Evolutionary conservation across 345 rosid species (phyloP).

Genomic region (Ceriops zippeliana): DNA sequence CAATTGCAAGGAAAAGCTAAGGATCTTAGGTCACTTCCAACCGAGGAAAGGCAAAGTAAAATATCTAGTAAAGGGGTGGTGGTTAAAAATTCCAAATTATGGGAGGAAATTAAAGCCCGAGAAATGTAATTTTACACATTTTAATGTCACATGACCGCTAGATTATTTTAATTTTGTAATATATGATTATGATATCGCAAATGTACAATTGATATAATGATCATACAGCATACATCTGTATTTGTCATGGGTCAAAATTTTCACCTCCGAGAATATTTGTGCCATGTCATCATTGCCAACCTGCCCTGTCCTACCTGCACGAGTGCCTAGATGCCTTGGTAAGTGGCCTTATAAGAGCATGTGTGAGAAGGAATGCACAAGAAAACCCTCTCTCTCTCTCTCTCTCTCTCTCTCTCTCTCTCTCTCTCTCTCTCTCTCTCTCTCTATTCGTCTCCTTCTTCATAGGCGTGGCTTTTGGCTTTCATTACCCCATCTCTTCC

Average conservation of each 20-base stretch:
- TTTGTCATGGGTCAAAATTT: no score
- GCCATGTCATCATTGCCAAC: conserved; percentile 34
- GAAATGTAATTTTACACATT: no score
- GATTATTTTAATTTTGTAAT: no score
- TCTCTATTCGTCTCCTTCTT: conserved; percentile 18
- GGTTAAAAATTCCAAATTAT: no score
- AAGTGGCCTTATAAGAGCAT: conserved; percentile 31
- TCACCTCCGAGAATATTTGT: conserved; percentile 6
- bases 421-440: conserved; percentile 9
- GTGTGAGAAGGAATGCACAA: conserved; percentile 8
- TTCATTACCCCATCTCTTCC: conserved; percentile 32
- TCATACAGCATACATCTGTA: no score
- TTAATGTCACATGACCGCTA: no score
- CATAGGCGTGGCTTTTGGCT: conserved; percentile 58
- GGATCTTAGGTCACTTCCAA: conserved; percentile 58
- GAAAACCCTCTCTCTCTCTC: conserved; percentile 8
- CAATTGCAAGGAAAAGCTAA: conserved; percentile 39
- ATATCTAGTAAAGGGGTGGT: background rate
- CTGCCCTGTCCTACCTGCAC: conserved; percentile 29
- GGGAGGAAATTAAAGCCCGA: no score
- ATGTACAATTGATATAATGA: no score
- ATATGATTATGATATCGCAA: no score
- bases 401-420: conserved; percentile 2
- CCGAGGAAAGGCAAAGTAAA: conserved; percentile 15
- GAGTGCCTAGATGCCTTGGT: conserved; percentile 1